Evolutionary conservation across 495 filamentous ascomycete genomes (phyloP).

Genomic region (Trichoderma orchidacearum): DNA sequence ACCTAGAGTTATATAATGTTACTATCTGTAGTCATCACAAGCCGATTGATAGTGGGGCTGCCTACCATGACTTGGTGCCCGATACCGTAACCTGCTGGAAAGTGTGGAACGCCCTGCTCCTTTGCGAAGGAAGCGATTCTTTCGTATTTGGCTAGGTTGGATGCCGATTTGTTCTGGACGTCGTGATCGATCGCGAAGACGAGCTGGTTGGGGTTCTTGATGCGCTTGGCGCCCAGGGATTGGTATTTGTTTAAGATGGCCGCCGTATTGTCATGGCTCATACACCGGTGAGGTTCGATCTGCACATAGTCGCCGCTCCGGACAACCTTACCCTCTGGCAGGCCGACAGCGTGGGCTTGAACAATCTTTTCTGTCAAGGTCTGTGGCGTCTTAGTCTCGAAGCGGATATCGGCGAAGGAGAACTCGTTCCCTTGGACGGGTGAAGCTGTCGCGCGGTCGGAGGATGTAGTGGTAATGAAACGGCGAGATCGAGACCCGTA

Average conservation of each 20-base stretch:
- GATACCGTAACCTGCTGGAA: conserved; percentile 70
- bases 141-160: conserved; percentile 72
- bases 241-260: conserved; percentile 78
- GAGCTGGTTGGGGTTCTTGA: conserved; percentile 61
- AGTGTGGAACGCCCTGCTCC: conserved; percentile 71
- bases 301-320: conserved; percentile 73
- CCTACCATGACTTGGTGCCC: conserved; percentile 80
- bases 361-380: conserved; percentile 91
- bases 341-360: conserved; percentile 59
- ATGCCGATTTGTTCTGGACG: conserved; percentile 73
- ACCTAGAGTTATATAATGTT: no score
- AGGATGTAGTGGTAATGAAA: neutral
- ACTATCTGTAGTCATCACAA: no score
- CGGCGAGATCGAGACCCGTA: neutral
- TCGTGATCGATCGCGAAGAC: conserved; percentile 92
- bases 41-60: no score
- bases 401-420: neutral
- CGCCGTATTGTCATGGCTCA: conserved; percentile 93
- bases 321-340: conserved; percentile 58
- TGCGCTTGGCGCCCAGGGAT: conserved; percentile 67
- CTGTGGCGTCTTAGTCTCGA: conserved; percentile 32
- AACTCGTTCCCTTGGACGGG: neutral
- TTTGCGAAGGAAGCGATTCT: conserved; percentile 81
- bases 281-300: conserved; percentile 58
- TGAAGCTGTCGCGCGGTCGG: neutral